Conservation (phyloP, 129 eudicot species). For the Dittrichia graveolens region DNA sequence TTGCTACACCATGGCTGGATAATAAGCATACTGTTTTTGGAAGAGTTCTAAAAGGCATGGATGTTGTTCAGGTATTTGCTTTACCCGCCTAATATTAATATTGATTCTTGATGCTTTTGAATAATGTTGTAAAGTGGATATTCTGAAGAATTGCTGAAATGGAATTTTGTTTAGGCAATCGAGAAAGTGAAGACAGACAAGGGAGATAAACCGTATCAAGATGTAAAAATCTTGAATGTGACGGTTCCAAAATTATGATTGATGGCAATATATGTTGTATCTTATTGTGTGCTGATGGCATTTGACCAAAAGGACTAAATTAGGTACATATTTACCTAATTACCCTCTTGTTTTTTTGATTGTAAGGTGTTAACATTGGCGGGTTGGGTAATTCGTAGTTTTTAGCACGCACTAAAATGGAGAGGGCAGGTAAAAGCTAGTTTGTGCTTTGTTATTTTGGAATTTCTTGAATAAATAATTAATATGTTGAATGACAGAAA, state of each 20-base stretch:
- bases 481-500: no score
- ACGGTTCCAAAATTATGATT: conserved; percentile 78
- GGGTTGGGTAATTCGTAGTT: no score
- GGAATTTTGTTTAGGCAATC: conserved; percentile 49
- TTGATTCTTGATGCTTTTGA: neutral
- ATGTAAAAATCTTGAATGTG: conserved; percentile 86
- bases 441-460: no score
- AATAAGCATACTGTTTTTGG: conserved; percentile 99
- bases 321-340: conserved; percentile 16
- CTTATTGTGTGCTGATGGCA: conserved; percentile 11
- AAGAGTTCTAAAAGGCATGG: conserved; percentile 95
- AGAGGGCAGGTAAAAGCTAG: no score
- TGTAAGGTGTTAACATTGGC: no score
- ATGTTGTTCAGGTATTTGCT: conserved; percentile 87
- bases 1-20: conserved; percentile 99
- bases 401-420: no score
- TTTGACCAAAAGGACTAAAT: conserved; percentile 14
- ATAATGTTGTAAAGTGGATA: neutral
- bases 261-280: neutral
- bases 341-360: conserved; percentile 1
- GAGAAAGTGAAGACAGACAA: conserved; percentile 98
- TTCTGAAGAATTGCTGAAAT: neutral
- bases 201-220: conserved; percentile 89
- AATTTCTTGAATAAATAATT: no score
- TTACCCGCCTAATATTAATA: neutral